A percentile compares a stretch with the other conserved stretches of the same genome.
phyloP scores from a whole-genome alignment of 139 green algal species.

The Coelastrella sp. region DNA sequence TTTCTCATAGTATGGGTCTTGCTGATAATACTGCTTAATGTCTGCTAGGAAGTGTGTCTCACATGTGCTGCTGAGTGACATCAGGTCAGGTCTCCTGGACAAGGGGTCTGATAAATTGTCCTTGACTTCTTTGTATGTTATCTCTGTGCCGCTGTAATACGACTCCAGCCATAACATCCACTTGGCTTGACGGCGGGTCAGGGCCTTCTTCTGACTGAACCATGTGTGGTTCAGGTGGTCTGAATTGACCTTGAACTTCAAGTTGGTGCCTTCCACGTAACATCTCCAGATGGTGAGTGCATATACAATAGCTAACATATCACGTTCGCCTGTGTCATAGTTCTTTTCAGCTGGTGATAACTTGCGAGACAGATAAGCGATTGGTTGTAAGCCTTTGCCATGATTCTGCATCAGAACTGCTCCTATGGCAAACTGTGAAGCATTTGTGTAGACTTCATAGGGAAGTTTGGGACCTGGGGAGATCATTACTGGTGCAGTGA shows the following conservation, averaged over 20 bases:
- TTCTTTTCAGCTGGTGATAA: conserved; percentile 53
- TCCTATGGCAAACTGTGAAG: conserved; percentile 51
- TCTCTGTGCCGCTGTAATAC: conserved; percentile 48
- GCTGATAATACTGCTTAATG: too few relatives aligned
- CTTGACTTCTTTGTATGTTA: conserved; percentile 8
- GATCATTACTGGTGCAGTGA: conserved; percentile 36
- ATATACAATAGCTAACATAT: conserved; percentile 60
- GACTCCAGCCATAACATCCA: conserved; percentile 48
- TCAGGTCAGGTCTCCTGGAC: not conserved
- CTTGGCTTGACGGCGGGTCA: conserved; percentile 45
- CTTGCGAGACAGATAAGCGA: conserved; percentile 56
- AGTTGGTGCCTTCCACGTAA: conserved; percentile 51
- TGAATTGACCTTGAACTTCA: conserved; percentile 35
- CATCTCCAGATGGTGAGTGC: conserved; percentile 52
- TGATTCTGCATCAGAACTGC: conserved; percentile 58
- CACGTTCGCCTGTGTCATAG: conserved; percentile 62
- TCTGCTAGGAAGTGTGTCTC: too few relatives aligned
- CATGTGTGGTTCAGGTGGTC: too few relatives aligned
- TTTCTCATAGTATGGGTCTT: too few relatives aligned
- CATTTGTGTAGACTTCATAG: conserved; percentile 55
- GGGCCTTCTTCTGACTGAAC: conserved; percentile 35
- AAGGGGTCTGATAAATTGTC: not conserved
- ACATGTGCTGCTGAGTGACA: not conserved
- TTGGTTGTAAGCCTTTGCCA: too few relatives aligned
- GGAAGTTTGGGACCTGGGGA: conserved; percentile 41